A percentile compares a stretch with the other conserved stretches of the same genome.
Conservation (phyloP, 192 early-diverging fungal species). For the Backusella mclennaniae region DNA sequence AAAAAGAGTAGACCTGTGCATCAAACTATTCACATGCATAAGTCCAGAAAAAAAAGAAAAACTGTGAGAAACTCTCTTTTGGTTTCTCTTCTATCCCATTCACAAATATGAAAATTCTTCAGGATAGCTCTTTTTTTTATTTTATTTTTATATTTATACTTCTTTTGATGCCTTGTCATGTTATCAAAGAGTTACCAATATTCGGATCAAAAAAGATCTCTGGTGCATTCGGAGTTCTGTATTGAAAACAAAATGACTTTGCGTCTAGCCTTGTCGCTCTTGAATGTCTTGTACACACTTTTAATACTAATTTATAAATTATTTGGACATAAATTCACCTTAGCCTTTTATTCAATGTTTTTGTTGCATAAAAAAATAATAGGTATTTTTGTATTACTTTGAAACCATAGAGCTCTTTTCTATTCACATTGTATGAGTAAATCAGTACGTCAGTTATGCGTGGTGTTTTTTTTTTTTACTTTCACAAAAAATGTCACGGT, state of each 20-base stretch:
- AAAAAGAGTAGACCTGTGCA: conserved; percentile 1
- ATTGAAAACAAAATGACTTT: background rate
- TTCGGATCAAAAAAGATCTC: background rate
- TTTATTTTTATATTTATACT: background rate
- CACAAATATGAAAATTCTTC: background rate
- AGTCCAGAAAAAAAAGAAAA: background rate
- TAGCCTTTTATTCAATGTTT: background rate
- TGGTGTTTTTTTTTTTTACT: background rate
- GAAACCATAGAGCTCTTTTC: background rate
- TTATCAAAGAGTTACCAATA: background rate
- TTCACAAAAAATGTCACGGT: background rate
- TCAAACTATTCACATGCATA: background rate
- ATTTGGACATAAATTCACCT: background rate
- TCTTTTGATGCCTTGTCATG: background rate
- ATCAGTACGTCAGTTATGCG: background rate
- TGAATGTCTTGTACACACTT: background rate
- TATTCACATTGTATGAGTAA: background rate
- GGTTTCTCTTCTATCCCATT: background rate
- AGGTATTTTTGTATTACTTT: no score
- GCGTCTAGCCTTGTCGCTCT: background rate
- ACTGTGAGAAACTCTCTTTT: background rate
- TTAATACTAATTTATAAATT: background rate
- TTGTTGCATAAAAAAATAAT: background rate
- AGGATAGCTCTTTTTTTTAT: background rate
- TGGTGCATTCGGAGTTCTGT: background rate